Percentiles rank a stretch among this genome's conserved stretches.
Evolutionary conservation across 2,329 filamentous ascomycete species (phyloP).

Genomic region (Apiospora pterosperma): DNA sequence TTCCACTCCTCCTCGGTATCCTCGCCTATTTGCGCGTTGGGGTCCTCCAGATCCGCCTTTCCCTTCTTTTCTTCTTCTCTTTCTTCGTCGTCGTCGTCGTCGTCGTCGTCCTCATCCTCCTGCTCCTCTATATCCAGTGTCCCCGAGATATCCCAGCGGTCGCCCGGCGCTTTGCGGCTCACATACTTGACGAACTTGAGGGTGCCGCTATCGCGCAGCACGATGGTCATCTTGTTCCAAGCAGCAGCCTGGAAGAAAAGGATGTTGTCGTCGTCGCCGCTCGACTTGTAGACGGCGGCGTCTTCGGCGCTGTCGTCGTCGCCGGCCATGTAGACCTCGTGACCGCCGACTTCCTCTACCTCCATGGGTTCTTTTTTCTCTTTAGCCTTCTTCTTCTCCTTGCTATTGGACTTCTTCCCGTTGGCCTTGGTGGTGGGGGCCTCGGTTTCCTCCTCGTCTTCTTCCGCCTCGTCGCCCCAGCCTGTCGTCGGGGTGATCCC

Average conservation of each 20-base stretch:
- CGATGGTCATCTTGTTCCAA: constrained; percentile 92
- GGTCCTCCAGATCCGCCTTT: constrained; percentile 30
- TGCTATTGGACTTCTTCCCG: constrained; percentile 26
- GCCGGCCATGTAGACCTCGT: constrained; percentile 91
- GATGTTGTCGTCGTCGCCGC: constrained; percentile 71
- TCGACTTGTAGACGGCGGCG: constrained; percentile 83
- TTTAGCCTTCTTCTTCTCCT: constrained; percentile 22
- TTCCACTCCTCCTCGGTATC: constrained; percentile 55
- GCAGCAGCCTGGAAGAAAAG: constrained; percentile 60
- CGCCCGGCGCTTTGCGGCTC: constrained; percentile 74
- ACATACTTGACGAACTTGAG: constrained; percentile 97
- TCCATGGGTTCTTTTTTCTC: constrained; percentile 30
- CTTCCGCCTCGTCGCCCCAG: constrained; percentile 72
- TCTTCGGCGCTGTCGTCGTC: constrained; percentile 70
- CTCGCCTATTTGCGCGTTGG: constrained; percentile 30
- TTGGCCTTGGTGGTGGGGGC: constrained; percentile 15
- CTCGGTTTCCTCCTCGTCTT: constrained; percentile 35
- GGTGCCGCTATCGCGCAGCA: constrained; percentile 80
- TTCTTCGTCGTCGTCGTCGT: constrained; percentile 32
- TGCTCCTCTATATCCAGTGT: constrained; percentile 68
- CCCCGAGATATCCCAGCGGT: constrained; percentile 87
- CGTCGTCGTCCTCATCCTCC: constrained; percentile 38
- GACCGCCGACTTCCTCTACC: constrained; percentile 64
- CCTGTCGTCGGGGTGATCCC: constrained; percentile 80
- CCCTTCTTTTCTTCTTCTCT: constrained; percentile 45